Evolutionary conservation across 192 early-diverging fungal species (phyloP), one percentile per base, ranked within the genome.

Genomic region (Haplosporangium gracile): DNA sequence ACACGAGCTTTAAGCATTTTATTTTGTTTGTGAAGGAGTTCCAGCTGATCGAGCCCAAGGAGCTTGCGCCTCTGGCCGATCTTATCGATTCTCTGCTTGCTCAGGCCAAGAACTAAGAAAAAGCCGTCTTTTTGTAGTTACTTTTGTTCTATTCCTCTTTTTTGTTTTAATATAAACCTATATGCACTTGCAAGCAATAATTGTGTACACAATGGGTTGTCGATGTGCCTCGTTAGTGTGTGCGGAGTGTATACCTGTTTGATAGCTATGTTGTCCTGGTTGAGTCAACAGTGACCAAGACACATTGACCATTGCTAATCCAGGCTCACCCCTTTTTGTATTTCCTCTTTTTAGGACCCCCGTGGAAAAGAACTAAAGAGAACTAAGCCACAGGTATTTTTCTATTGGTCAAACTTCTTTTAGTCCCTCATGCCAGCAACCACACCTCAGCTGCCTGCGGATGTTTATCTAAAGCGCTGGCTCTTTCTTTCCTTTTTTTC

Each of bases 1-100:
- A 98, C 89, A 99, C 97, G 26, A 93, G 92, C 78, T 98, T 98
- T 90, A 97, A 97, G 79, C 98, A 99, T 88, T 98, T 98, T 91
- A 93, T 97, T 24, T 89, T 95, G 20, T 98, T 99, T 90, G 96
- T 95, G 74, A 92, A 94, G 75, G 95, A 97, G 88, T 98, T 97
- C 89, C 88, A 92, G 74, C 88, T 98, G 79, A 94, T 99, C 72
- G 97, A 98, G 40, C 90, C 91, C 80, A 96, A 96, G 85, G 97
- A 97, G 68, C 77, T 96, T 78, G 89, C 92, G 18, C 95, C 97
- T 4, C 90, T 98, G 78, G 75, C 89, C 10, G 96, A 97, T 39
- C 89, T 97, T 39, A 94, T 97, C 83, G 88, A 85, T 0, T 73
- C 75, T 4, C 55, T 85, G 11, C 24, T 85, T 13, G 74, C 83